phyloP scores from a whole-genome alignment of 768 basidiomycete species.

The Mycena indigotica region DNA sequence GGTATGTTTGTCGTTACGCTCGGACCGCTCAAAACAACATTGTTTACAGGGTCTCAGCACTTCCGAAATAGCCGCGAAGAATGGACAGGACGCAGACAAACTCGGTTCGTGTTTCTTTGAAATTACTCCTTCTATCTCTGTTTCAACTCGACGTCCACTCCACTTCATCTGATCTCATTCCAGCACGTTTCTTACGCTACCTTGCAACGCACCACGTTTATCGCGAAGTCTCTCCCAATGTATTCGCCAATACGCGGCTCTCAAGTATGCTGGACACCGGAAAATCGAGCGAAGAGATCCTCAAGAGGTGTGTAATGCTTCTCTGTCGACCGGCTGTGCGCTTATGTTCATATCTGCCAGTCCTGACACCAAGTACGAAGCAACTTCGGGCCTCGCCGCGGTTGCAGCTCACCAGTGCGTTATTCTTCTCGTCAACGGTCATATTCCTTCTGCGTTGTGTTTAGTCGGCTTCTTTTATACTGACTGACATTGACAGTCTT shows the following conservation, averaged over 20 bases:
- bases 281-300: constrained; percentile 31
- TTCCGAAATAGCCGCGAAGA: constrained; percentile 35
- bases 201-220: constrained; percentile 44
- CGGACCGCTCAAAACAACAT: not conserved
- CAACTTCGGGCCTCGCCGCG: not conserved
- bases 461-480: too few species aligned
- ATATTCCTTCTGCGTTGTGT: not conserved
- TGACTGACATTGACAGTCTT: constrained; percentile 14
- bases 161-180: not conserved
- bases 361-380: not conserved
- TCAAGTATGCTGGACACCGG: constrained; percentile 38
- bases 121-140: not conserved
- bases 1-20: constrained; percentile 15
- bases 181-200: constrained; percentile 40
- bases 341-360: not conserved
- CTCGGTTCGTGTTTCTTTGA: constrained; percentile 31
- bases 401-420: not conserved
- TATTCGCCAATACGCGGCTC: constrained; percentile 42
- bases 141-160: too few species aligned
- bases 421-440: not conserved
- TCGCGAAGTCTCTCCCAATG: constrained; percentile 36
- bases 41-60: constrained; percentile 34
- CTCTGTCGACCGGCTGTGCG: not conserved
- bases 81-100: constrained; percentile 32
- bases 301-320: constrained; percentile 28